Conservation (phyloP, 1,139 yeast genomes). For the Kodamaea arcana region DNA sequence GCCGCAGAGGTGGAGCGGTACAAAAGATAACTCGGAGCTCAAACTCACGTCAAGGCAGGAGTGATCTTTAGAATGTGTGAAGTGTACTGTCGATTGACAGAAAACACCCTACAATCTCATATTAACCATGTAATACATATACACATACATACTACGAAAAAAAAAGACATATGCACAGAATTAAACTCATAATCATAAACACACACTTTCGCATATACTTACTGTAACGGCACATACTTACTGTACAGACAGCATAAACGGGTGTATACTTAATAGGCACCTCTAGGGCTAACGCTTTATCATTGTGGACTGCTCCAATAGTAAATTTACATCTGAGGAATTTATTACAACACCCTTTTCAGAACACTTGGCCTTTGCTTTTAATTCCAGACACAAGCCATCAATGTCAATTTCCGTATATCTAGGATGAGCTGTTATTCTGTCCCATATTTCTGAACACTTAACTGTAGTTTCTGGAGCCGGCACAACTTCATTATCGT, state of each 20-base stretch:
- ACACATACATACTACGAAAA: not conserved
- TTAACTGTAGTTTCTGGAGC: conserved; percentile 50
- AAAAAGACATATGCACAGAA: not conserved
- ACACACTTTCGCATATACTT: no score
- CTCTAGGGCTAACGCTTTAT: conserved; percentile 14
- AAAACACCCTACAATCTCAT: no score
- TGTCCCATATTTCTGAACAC: conserved; percentile 95
- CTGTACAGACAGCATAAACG: no score
- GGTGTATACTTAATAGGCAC: no score
- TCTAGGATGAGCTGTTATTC: conserved; percentile 89
- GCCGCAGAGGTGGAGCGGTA: no score
- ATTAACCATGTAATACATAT: not conserved
- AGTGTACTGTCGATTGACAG: no score
- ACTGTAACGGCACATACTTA: no score
- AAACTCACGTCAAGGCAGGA: no score
- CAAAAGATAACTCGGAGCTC: no score
- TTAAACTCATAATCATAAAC: not conserved
- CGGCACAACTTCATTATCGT: conserved; percentile 47
- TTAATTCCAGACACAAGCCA: conserved; percentile 83
- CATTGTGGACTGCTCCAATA: conserved; percentile 43
- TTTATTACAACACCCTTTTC: conserved; percentile 86
- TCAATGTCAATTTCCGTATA: conserved; percentile 92
- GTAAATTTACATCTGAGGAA: conserved; percentile 69
- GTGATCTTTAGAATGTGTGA: no score
- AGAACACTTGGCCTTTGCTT: conserved; percentile 92